A percentile compares a stretch with the other conserved stretches of the same genome.
These are phyloP conservation scores for Letharia columbiana DNA, from an alignment of 495 filamentous ascomycete genomes.

Conservation along the genomic window DNA sequence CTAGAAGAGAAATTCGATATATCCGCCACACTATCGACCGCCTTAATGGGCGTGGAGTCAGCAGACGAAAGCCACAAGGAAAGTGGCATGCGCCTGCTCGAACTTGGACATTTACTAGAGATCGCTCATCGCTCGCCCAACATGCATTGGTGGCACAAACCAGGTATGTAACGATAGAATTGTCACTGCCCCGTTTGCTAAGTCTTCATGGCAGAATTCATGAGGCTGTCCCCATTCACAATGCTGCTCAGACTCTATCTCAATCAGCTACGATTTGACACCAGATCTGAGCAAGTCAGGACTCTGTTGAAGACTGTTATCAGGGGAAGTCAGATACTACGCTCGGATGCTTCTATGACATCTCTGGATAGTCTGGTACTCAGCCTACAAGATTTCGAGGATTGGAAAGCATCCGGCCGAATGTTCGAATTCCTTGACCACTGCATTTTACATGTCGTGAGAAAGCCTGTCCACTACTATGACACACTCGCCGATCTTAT, in stretches of 20 bases:
- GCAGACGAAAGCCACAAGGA: conserved; percentile 39
- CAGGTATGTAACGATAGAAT: conserved; percentile 33
- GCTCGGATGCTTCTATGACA: conserved; percentile 30
- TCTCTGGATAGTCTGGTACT: conserved; percentile 47
- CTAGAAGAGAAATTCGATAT: conserved; percentile 81
- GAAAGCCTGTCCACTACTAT: conserved; percentile 63
- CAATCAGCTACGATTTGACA: conserved; percentile 34
- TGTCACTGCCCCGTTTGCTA: conserved; percentile 14
- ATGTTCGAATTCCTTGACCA: conserved; percentile 69
- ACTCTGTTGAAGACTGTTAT: conserved; percentile 41
- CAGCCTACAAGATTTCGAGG: conserved; percentile 33
- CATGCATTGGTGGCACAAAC: conserved; percentile 74
- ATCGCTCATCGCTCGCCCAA: conserved; percentile 69
- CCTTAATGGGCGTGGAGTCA: conserved; percentile 42
- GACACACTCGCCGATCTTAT: conserved; percentile 38
- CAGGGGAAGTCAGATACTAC: conserved; percentile 43
- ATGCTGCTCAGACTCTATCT: conserved; percentile 48
- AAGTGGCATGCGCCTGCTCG: conserved; percentile 47
- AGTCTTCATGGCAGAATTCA: conserved; percentile 21
- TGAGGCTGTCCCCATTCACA: conserved; percentile 55
- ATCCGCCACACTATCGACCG: conserved; percentile 59
- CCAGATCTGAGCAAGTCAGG: neutral
- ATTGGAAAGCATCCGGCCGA: conserved; percentile 18
- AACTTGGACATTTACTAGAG: conserved; percentile 65
- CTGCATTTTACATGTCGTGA: conserved; percentile 59